phyloP scores from a whole-genome alignment of 441 rosid genomes.

The Dalechampia spathulata region DNA sequence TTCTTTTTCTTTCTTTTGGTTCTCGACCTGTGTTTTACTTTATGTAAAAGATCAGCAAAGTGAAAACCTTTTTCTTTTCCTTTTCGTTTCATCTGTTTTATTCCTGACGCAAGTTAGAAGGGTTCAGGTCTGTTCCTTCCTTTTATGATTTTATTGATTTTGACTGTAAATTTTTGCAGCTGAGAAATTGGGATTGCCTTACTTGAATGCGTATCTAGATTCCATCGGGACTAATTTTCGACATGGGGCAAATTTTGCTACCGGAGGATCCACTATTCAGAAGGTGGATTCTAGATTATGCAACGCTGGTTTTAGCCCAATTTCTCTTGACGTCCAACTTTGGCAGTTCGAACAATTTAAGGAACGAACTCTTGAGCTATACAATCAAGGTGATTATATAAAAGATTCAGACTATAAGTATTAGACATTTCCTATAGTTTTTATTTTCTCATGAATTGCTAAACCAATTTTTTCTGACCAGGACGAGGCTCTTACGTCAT shows the following conservation, averaged over 20 bases:
- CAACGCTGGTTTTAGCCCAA: constrained; percentile 46
- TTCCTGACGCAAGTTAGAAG: no score
- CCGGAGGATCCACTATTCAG: constrained; percentile 29
- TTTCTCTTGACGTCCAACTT: constrained; percentile 64
- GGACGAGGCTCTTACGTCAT: constrained; percentile 20
- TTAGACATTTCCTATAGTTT: no score
- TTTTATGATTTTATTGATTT: background rate
- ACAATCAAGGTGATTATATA: constrained; percentile 17
- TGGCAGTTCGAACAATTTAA: constrained; percentile 62
- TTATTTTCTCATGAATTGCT: constrained; percentile 1
- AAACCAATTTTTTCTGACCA: background rate
- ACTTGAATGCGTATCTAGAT: constrained; percentile 32
- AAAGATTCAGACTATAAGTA: no score
- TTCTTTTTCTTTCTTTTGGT: no score
- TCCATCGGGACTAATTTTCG: constrained; percentile 27
- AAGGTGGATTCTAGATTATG: constrained; percentile 23
- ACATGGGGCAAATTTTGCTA: constrained; percentile 43
- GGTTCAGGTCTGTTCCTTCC: background rate
- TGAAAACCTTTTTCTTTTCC: no score
- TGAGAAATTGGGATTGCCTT: constrained; percentile 24
- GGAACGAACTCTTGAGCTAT: constrained; percentile 18
- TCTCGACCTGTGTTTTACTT: no score
- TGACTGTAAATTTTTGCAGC: constrained; percentile 13
- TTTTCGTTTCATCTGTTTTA: no score
- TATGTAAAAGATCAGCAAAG: no score